These are phyloP conservation scores for Leccinum broughii DNA, from an alignment of 768 basidiomycete genomes.

Conservation along the genomic window DNA sequence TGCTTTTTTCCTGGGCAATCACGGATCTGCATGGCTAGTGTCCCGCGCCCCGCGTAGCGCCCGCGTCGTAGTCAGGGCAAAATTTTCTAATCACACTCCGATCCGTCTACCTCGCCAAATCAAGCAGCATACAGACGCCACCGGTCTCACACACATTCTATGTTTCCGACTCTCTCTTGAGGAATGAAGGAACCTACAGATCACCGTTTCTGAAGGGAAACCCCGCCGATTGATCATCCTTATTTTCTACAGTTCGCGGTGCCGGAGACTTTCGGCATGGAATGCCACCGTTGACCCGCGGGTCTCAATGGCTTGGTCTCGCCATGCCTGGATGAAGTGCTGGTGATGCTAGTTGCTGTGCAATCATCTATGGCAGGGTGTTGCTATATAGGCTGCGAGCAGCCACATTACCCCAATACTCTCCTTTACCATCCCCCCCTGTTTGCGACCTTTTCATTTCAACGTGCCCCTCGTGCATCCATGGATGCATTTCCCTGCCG, in stretches of 20 bases:
- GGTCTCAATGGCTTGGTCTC: not conserved
- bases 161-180: constrained; percentile 4
- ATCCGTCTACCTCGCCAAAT: constrained; percentile 5
- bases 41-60: not conserved
- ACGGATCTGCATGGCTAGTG: not conserved
- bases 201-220: not conserved
- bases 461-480: not conserved
- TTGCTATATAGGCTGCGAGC: constrained; percentile 22
- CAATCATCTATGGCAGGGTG: constrained; percentile 10
- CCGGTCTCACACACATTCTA: constrained; percentile 9
- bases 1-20: not conserved
- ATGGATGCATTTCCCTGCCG: constrained; percentile 12
- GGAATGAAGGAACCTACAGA: not conserved
- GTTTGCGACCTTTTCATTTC: not conserved
- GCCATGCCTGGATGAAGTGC: constrained; percentile 7
- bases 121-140: constrained; percentile 11
- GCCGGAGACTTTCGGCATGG: not conserved
- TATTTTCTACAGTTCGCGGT: not conserved
- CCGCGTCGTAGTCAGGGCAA: constrained; percentile 18
- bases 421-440: constrained; percentile 3
- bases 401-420: not conserved
- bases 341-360: constrained; percentile 16
- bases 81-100: constrained; percentile 1
- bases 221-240: not conserved
- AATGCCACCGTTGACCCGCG: not conserved